phyloP scores from a whole-genome alignment of 805 yeast species.

The Lachancea mirantina region DNA sequence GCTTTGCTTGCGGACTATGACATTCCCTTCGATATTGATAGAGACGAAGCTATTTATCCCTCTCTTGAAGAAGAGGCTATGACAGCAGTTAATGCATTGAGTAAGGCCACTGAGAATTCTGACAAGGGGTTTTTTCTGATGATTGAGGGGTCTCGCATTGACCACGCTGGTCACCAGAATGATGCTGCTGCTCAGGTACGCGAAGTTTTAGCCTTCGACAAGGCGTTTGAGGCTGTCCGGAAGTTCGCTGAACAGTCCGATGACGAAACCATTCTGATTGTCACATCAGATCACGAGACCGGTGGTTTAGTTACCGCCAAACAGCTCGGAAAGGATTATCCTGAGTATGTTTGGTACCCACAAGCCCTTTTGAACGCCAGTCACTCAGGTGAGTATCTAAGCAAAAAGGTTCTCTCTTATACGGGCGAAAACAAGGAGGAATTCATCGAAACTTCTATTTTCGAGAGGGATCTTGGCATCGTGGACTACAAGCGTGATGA shows the following conservation, averaged over 20 bases:
- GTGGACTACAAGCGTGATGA: conserved; percentile 50
- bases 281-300: conserved; percentile 93
- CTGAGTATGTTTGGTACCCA: conserved; percentile 87
- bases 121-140: conserved; percentile 81
- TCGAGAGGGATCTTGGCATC: conserved; percentile 64
- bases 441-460: conserved; percentile 46
- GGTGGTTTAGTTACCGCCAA: conserved; percentile 89
- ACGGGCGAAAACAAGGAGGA: conserved; percentile 28
- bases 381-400: conserved; percentile 71
- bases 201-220: conserved; percentile 83
- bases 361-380: conserved; percentile 60
- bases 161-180: conserved; percentile 90
- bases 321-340: conserved; percentile 61
- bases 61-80: conserved; percentile 71
- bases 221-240: conserved; percentile 67
- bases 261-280: conserved; percentile 68
- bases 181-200: conserved; percentile 93
- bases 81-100: conserved; percentile 65
- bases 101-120: conserved; percentile 58
- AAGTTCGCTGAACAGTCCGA: conserved; percentile 62
- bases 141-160: conserved; percentile 89
- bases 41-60: conserved; percentile 56
- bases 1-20: conserved; percentile 70
- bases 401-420: conserved; percentile 37
- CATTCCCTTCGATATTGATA: conserved; percentile 80